A percentile compares a stretch with the other conserved stretches of the same genome.
Evolutionary conservation across 192 early-diverging fungal species (phyloP).

Genomic region (Thamnidium elegans): DNA sequence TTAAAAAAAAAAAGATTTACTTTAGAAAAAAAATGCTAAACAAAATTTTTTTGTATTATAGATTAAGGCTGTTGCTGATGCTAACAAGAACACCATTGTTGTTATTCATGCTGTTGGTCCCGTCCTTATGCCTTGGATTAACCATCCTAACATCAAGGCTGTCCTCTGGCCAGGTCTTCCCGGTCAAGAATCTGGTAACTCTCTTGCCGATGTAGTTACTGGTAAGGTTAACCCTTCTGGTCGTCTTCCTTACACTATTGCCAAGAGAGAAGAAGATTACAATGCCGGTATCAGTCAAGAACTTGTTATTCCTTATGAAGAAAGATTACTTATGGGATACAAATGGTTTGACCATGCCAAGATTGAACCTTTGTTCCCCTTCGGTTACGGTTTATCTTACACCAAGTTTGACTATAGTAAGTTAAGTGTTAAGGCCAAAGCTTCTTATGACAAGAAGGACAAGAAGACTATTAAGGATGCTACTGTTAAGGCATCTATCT

Average conservation of each 20-base stretch:
- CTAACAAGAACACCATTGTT: slow-evolving; percentile 40
- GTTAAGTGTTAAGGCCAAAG: slow-evolving; percentile 18
- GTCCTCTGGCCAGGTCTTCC: slow-evolving; percentile 53
- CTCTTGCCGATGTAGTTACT: slow-evolving; percentile 63
- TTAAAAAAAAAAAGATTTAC: background rate
- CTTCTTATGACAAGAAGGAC: background rate
- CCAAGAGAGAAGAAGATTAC: slow-evolving; percentile 40
- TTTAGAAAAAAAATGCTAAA: background rate
- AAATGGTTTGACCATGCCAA: slow-evolving; percentile 43
- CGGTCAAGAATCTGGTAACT: slow-evolving; percentile 63
- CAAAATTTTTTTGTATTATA: background rate
- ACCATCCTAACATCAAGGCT: slow-evolving; percentile 55
- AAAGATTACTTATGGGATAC: slow-evolving; percentile 58
- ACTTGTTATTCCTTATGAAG: slow-evolving; percentile 42
- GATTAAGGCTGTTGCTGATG: slow-evolving; percentile 39
- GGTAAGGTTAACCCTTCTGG: slow-evolving; percentile 59
- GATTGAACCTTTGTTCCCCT: slow-evolving; percentile 53
- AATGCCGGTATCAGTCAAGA: background rate
- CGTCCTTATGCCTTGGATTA: slow-evolving; percentile 57
- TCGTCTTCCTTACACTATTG: slow-evolving; percentile 65
- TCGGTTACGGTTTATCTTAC: slow-evolving; percentile 68
- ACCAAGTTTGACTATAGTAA: slow-evolving; percentile 55
- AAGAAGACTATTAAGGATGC: background rate
- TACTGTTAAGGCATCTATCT: slow-evolving; percentile 18
- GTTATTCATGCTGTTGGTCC: slow-evolving; percentile 50